Base-by-base conservation (phyloP, 257 asterid genomes). In the Przewalskia tangutica region DNA sequence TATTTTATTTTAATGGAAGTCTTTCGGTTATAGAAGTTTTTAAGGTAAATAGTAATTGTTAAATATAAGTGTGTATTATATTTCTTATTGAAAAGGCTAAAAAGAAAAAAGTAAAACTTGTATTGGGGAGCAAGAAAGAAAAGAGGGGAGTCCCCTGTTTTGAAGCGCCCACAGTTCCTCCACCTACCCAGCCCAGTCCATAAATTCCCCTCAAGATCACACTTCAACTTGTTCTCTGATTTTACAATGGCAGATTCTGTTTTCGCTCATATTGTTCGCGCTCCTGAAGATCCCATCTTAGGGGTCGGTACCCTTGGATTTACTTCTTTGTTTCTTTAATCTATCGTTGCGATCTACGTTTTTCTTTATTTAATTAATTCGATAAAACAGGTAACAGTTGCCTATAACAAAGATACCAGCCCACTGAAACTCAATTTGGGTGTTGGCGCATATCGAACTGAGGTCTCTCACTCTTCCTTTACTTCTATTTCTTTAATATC, bases 401-500 rank as follows among this genome's bases (percentile, higher is more conserved):
- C 97, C 58, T 93, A 86, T 81, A 91, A 90, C 83, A 93, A 92
- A 76, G 98, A 93, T 88, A 90, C 86, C 78, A 89, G 88, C 91
- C 94, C 96, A 36, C 80, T 81, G 14, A 93, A 92, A 88, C 81
- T 93, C 89, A 93, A 93, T 86, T 79, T 93, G 85, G 98, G 97
- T 17, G 95, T 92, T 79, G 97, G 97, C 46, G 97, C 95, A 82
- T 92, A 92, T 86, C 91, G 97, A 73, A 93, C 98, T 2, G 96
- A 93, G 98, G 98, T 93, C 17, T 42, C 82, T 81, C 82, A 27
- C 71, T 67, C 16, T 23, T 59, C 73, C 14, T 12, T 44, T 8
- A 8, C 16, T 3, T 62, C 11, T 62, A 11, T 20, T 48, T 48
- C 32, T 48, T 20, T 6, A 73, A 46, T 46, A 23, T 46, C 6